These are phyloP conservation scores for Dioszegia hungarica DNA, from an alignment of 768 basidiomycete genomes.

Conservation along the genomic window DNA sequence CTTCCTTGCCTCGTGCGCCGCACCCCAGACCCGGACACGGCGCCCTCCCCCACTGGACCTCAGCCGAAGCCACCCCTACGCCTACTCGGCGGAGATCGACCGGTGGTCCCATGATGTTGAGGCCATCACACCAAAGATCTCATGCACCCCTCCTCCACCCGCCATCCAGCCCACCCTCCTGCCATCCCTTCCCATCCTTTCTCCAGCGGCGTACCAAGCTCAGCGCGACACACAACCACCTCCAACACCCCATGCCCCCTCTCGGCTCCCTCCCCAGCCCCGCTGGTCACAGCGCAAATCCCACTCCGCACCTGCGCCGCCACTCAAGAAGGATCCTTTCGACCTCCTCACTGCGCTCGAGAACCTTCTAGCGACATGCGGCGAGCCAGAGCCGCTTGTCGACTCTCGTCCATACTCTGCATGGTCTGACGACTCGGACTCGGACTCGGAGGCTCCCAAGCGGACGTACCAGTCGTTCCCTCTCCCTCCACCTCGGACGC, in stretches of 20 bases:
- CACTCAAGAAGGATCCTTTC: neutral
- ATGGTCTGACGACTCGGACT: neutral
- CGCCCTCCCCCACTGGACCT: conserved; percentile 9
- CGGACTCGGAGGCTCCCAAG: neutral
- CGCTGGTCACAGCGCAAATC: neutral
- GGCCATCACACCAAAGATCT: neutral
- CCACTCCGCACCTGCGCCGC: neutral
- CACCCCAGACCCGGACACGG: neutral
- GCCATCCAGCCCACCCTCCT: neutral
- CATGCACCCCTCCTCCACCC: neutral
- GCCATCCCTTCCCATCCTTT: conserved; percentile 6
- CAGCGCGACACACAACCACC: neutral
- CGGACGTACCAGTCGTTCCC: neutral
- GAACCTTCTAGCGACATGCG: conserved; percentile 9
- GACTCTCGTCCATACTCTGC: neutral
- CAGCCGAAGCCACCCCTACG: conserved; percentile 3
- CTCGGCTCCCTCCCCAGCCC: neutral
- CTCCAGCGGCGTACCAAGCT: neutral
- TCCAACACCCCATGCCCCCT: neutral
- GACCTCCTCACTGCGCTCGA: conserved; percentile 14
- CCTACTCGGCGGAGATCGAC: conserved; percentile 6
- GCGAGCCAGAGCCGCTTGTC: conserved; percentile 2
- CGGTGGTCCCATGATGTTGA: conserved; percentile 1
- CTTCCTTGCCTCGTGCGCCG: neutral
- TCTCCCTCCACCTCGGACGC: conserved; percentile 1